phyloP scores from a whole-genome alignment of 2,329 filamentous ascomycete species.

The Whalleya microplaca region DNA sequence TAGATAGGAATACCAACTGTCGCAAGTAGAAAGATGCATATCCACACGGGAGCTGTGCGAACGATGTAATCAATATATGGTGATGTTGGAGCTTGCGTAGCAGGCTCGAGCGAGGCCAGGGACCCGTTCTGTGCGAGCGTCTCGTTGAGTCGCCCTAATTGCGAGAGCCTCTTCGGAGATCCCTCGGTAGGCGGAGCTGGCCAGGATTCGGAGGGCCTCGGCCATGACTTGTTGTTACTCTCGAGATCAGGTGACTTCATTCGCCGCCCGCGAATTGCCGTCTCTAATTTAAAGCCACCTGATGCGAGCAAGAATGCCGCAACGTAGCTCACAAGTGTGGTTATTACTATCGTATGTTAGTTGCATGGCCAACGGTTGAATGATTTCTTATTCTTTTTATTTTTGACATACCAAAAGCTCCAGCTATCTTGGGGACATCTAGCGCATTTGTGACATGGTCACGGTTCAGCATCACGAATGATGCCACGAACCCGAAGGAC shows the following conservation, averaged over 20 bases:
- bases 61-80: slow-evolving; percentile 26
- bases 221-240: slow-evolving; percentile 27
- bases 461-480: slow-evolving; percentile 37
- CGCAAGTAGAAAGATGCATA: slow-evolving; percentile 30
- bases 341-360: slow-evolving; percentile 27
- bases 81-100: neutral
- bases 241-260: slow-evolving; percentile 27
- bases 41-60: slow-evolving; percentile 33
- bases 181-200: slow-evolving; percentile 22
- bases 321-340: slow-evolving; percentile 32
- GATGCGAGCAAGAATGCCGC: slow-evolving; percentile 27
- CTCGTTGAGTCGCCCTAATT: slow-evolving; percentile 18
- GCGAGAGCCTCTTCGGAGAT: slow-evolving; percentile 19
- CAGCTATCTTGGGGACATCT: slow-evolving; percentile 32
- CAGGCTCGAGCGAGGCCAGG: slow-evolving; percentile 13
- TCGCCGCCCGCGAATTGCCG: slow-evolving; percentile 24
- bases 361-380: neutral
- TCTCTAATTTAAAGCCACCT: slow-evolving; percentile 31
- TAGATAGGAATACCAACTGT: slow-evolving; percentile 34
- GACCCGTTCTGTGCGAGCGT: slow-evolving; percentile 21
- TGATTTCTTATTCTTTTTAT: neutral
- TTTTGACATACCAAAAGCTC: slow-evolving; percentile 32
- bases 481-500: slow-evolving; percentile 38
- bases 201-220: slow-evolving; percentile 30
- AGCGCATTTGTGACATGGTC: slow-evolving; percentile 31